Evolutionary conservation across 75 land plant genomes (phyloP), one percentile per base, ranked within the genome.

Genomic region (Chamaecyparis obtusa): DNA sequence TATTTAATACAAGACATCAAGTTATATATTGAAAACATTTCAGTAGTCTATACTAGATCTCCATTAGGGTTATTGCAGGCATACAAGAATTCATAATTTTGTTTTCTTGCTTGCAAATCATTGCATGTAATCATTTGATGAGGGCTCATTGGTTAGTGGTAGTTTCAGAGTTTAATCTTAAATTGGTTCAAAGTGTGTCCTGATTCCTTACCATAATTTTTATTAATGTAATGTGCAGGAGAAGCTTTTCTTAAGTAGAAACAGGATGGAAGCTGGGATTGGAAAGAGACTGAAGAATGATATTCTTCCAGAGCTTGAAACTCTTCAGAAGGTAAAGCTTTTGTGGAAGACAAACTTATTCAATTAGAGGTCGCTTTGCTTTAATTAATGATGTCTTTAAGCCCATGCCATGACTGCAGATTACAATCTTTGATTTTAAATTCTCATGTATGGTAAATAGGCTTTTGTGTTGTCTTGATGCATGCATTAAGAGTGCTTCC

Each of bases 231-330:
- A 5, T 55, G 32, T 87, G 67, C 92, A 97, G 99, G 99, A 97
- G 43, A 96, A 92, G 75, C 94, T 98, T 85, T 83, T 88, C 24
- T 72, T 89, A 43, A 98, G 99, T 86, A 93, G 89, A 89, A 97
- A 95, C 87, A 93, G 94, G 90, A 92, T 94, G 85, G 99, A 98
- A 88, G 91, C 82, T 85, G 92, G 95, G 32, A 89, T 98, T 81
- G 99, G 94, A 30, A 98, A 98, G 92, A 97, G 90, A 85, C 90
- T 98, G 16, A 96, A 91, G 85, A 93, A 83, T 85, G 95, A 95
- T 85, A 93, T 95, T 92, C 90, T 98, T 71, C 99, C 98, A 54
- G 96, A 95, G 86, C 88, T 98, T 88, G 98, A 97, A 86, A 94
- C 92, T 89, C 90, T 93, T 41, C 95, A 97, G 72, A 97, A 97